Evolutionary conservation across 1,284 basidiomycete species (phyloP).

Genomic region (Pisolithus thermaeus): DNA sequence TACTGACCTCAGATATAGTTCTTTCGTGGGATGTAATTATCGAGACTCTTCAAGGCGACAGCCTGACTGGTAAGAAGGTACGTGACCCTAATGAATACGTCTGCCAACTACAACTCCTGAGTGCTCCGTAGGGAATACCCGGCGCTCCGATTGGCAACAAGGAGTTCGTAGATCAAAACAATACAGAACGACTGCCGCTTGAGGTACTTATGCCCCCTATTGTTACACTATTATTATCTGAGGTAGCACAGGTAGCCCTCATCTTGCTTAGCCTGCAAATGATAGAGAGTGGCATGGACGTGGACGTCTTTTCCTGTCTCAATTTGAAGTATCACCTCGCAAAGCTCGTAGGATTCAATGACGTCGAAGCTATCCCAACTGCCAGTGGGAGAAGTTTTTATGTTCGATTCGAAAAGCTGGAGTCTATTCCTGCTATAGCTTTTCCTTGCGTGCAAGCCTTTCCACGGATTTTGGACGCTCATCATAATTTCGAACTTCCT

Average conservation of each 20-base stretch:
- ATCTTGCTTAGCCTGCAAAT: conserved; percentile 57
- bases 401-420: conserved; percentile 46
- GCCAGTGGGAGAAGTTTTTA: conserved; percentile 44
- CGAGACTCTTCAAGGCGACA: conserved; percentile 53
- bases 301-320: conserved; percentile 47
- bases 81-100: background rate
- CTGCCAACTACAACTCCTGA: background rate
- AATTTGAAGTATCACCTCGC: conserved; percentile 60
- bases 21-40: conserved; percentile 57
- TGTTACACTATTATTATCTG: background rate
- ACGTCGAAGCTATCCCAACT: conserved; percentile 41
- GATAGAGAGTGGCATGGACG: conserved; percentile 53
- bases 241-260: conserved; percentile 41
- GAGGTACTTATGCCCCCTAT: background rate
- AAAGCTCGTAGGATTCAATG: conserved; percentile 48
- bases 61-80: conserved; percentile 10
- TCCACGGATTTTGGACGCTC: conserved; percentile 52
- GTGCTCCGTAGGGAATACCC: background rate
- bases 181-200: background rate
- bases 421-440: conserved; percentile 36
- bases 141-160: background rate
- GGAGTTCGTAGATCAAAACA: background rate
- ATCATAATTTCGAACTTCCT: conserved; percentile 41
- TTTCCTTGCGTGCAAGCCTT: conserved; percentile 56
- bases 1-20: conserved; percentile 34